Base-by-base conservation (phyloP, 169 alveolate species). In the Besnoitia besnoiti region DNA sequence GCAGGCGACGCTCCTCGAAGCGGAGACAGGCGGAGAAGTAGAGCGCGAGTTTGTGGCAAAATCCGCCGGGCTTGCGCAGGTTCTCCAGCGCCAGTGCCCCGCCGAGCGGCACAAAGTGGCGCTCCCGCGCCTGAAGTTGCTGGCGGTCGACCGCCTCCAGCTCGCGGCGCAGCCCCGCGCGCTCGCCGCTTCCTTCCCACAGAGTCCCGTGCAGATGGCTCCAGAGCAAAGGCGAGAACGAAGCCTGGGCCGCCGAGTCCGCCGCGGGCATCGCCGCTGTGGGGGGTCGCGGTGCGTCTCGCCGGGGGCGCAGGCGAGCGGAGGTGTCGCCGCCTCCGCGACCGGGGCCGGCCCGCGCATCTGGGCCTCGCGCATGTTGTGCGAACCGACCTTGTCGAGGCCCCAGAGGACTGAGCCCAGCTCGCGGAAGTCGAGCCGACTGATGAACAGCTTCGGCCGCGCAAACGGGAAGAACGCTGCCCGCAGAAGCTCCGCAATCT, bases 11-110 rank as follows among this genome's bases (percentile, higher is more conserved):
- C 12, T 77, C 44, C 33, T 42, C 44, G 37, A 4, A 40, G 21
- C 87, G 87, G 3, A 77, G 39, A 44, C 50, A 77, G 4, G 87
- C 87, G 16, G 87, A 3, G 47, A 77, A 37, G 40, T 77, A 77
- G 21, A 77, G 59, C 4, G 87, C 49, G 40, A 77, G 49, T 77
- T 77, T 77, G 59, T 77, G 87, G 87, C 61, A 37, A 35, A 77
- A 42, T 1, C 87, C 87, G n/a, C 87, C 87, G 33, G 87, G 61
- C 12, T 27, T 19, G 50, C 87, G 55, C 40, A 77, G 40, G 33
- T 8, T 3, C n/a, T 77, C 87, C 35, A 40, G 49, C 37, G 55
- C 87, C 59, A 77, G 59, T 2, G 87, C 7, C 39, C 59, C 87
- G 21, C 61, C 87, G n/a, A 30, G 30, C 14, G 87, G 87, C 87